Evolutionary conservation across 495 filamentous ascomycete genomes (phyloP), one percentile per base, ranked within the genome.

Genomic region (Trichocladium antarcticum): DNA sequence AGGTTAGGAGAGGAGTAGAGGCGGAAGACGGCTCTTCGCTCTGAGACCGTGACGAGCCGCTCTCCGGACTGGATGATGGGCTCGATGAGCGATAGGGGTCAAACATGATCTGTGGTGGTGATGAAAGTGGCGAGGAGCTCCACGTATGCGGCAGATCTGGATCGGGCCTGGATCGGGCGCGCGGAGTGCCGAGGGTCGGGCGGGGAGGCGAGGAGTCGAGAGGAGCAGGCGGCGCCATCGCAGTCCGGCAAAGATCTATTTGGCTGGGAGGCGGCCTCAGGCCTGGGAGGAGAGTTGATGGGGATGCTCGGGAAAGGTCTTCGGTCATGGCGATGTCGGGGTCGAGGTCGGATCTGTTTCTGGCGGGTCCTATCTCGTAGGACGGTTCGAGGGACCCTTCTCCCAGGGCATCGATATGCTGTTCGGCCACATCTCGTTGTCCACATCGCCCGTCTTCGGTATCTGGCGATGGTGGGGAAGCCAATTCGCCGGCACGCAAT

Each of bases 111-210:
- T 63, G 68, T 1, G 72, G 72, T 0, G 72, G 72, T 1, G 71
- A 73, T 1, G 71, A 73, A 20, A 74, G 57, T 0, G 71, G 71
- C 0, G 71, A 74, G 0, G 71, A 74, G 46, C 57, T 59, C 27
- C 54, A 54, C 6, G 59, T 43, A 9, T 40, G 47, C 9, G 54
- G 17, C 1, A 41, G 32, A 1, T 36, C 28, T 11, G 51, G 49
- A 14, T 52, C 36, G 2, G 42, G 31, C 16, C 43, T 21, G 1
- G 44, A 34, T 6, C 6, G 50, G 5, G 36, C 34, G 7, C 28
- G 51, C 6, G 47, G 43, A 11, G 53, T 29, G 29, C 44, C 50
- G 11, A 54, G 55, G 15, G 22, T 16, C 2, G 53, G 37, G 7
- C 43, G 62, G 15, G 65, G 63, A 6, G 59, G 65, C 16, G 50